Percentiles rank a stretch among this genome's conserved stretches.
Conservation (phyloP, 2,329 filamentous ascomycete genomes). For the Falciphora oryzae region DNA sequence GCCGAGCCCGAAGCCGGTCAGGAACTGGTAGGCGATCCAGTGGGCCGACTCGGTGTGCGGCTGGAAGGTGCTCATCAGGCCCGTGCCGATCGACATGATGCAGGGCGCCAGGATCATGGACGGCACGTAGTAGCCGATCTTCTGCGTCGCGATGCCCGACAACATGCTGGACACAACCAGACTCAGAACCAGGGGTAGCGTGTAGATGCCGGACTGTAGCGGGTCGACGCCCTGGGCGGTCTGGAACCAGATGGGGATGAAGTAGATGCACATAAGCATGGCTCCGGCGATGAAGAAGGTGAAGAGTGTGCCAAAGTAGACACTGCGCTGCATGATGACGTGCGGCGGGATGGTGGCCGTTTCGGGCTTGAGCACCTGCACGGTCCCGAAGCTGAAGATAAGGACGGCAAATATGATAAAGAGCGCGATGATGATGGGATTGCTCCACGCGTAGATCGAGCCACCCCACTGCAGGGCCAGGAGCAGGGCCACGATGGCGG, state of each 20-base stretch:
- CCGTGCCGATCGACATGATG: constrained; percentile 46
- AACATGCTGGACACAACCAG: constrained; percentile 46
- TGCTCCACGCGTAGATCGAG: constrained; percentile 44
- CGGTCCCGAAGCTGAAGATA: constrained; percentile 39
- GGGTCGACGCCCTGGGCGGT: constrained; percentile 47
- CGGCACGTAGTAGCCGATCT: constrained; percentile 54
- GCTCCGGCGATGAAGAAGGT: constrained; percentile 41
- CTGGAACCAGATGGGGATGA: constrained; percentile 53
- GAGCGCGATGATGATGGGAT: constrained; percentile 47
- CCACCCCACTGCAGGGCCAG: constrained; percentile 61
- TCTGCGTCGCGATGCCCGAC: constrained; percentile 42
- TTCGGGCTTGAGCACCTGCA: constrained; percentile 49
- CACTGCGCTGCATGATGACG: constrained; percentile 49
- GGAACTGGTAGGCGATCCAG: constrained; percentile 56
- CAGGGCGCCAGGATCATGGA: constrained; percentile 47
- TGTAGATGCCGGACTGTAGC: constrained; percentile 51
- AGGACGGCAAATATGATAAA: constrained; percentile 44
- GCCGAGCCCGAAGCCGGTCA: constrained; percentile 54
- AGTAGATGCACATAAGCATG: constrained; percentile 52
- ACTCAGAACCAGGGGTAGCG: constrained; percentile 50
- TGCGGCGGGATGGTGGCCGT: constrained; percentile 51
- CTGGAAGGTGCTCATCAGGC: constrained; percentile 51
- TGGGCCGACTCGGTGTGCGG: constrained; percentile 38
- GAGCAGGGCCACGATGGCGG: constrained; percentile 52
- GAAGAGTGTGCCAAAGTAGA: constrained; percentile 39